Base-by-base conservation (phyloP, 495 filamentous ascomycete genomes). In the Neurospora sp. region DNA sequence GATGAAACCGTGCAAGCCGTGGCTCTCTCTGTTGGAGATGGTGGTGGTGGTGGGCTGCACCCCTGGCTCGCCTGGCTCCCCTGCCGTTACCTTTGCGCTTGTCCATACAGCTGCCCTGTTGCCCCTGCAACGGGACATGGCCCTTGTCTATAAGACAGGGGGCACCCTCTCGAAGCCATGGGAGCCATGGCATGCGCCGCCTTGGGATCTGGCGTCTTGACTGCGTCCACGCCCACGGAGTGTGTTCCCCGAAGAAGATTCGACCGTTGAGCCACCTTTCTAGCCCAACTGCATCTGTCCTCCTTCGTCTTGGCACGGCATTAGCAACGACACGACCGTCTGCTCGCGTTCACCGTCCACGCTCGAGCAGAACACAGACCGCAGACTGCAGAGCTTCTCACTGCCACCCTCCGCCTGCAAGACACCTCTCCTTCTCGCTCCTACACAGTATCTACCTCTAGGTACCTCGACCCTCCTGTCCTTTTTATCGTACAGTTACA, bases 361-460 rank as follows among this genome's bases (percentile, higher is more conserved):
- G 14, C 53, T 65, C 27, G 27, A 65, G 53, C 53, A 65, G 27
- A 65, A 65, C 53, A 65, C 53, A 65, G 53, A 65, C 53, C 7
- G 53, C 53, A 35, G 53, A 18, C 53, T 37, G 53, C 53, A 65
- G 27, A 65, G 14, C 27, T 74, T 68, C 73, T 79, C 73, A 71
- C 78, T 80, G 73, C 77, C 42, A 80, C 78, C 72, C 75, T 77
- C 61, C 53, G 53, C 70, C 75, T 75, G 76, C 76, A 80, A 77
- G 70, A 77, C 77, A 77, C 76, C 73, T 76, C 70, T 71, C 71
- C 72, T 72, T 68, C 72, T 71, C 69, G 73, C 71, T 71, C 76
- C 73, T 78, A 73, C 53, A 65, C 53, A 35, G 12, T 35, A 65
- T 9, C 27, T 65, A 59, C 27, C 53, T 61, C 27, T 31, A 65